These are phyloP conservation scores for Trypanosoma conorhini DNA, from an alignment of 208 protist species.

Conservation along the genomic window DNA sequence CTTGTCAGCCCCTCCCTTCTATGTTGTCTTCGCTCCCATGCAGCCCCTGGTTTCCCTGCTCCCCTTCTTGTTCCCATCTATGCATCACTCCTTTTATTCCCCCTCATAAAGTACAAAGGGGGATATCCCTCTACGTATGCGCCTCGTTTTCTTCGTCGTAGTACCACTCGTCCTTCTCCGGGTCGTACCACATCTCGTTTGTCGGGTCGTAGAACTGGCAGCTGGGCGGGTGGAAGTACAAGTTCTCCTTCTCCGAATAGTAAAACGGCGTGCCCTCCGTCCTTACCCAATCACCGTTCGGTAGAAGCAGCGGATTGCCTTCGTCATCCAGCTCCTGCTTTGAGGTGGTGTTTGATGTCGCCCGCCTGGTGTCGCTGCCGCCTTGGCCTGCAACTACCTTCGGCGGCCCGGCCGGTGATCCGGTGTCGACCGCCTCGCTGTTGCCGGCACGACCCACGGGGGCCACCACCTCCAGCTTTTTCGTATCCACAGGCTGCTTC, in stretches of 20 bases:
- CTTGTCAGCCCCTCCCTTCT: constrained; percentile 7
- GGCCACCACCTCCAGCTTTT: constrained; percentile 14
- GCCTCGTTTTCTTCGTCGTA: constrained; percentile 40
- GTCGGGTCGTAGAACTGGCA: constrained; percentile 90
- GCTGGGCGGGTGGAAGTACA: constrained; percentile 90
- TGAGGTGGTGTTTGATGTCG: not conserved
- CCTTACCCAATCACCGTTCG: constrained; percentile 77
- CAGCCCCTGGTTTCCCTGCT: not conserved
- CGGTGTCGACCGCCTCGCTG: constrained; percentile 21
- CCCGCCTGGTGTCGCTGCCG: not conserved
- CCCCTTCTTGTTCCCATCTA: not conserved
- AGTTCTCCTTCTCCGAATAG: constrained; percentile 83
- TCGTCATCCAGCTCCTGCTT: constrained; percentile 48
- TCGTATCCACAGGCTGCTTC: constrained; percentile 11
- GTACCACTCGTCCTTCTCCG: constrained; percentile 90
- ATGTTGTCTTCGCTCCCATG: not conserved
- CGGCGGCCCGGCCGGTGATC: not conserved
- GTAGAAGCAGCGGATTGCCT: constrained; percentile 61
- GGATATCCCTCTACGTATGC: constrained; percentile 24
- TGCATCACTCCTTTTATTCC: not conserved
- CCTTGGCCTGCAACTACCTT: not conserved
- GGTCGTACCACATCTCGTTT: constrained; percentile 91
- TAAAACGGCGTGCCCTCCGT: constrained; percentile 88
- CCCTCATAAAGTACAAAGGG: not conserved
- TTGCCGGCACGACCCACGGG: constrained; percentile 23